A percentile compares a stretch with the other conserved stretches of the same genome.
These are phyloP conservation scores for Ceratocystis cubensis DNA, from an alignment of 2,329 filamentous ascomycete genomes.

Conservation along the genomic window DNA sequence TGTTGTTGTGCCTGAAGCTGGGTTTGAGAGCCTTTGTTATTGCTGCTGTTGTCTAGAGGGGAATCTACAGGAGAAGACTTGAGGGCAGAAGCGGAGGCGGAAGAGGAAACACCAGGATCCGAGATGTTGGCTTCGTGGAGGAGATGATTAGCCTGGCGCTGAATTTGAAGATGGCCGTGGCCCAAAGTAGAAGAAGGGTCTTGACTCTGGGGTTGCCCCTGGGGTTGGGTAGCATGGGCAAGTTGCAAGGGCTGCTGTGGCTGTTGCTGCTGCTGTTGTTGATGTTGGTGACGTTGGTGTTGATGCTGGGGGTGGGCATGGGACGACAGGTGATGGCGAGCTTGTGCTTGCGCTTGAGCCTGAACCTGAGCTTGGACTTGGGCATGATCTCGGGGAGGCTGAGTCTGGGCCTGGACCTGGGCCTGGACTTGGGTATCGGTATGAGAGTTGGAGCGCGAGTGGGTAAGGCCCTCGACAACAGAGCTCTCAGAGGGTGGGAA, in stretches of 20 bases:
- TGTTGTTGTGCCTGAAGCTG: conserved; percentile 8
- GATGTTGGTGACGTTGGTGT: conserved; percentile 28
- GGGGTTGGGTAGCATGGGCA: neutral
- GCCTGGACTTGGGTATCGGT: neutral
- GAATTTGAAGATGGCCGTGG: conserved; percentile 15
- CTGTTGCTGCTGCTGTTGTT: conserved; percentile 20
- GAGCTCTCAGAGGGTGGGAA: neutral
- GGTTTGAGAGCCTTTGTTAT: neutral
- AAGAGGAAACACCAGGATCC: neutral
- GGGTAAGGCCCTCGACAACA: neutral
- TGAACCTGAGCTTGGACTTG: neutral
- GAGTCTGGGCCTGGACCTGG: neutral
- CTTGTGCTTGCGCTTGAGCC: neutral
- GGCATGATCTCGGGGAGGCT: neutral
- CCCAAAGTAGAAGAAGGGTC: neutral
- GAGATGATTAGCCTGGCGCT: conserved; percentile 8
- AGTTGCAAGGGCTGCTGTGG: conserved; percentile 21
- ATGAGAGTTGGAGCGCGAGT: neutral
- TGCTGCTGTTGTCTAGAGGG: neutral
- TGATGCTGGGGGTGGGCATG: conserved; percentile 30
- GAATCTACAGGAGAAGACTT: neutral
- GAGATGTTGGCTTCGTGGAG: conserved; percentile 7
- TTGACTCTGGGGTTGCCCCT: neutral
- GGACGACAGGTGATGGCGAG: conserved; percentile 25
- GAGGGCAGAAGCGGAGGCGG: neutral